Evolutionary conservation across 192 early-diverging fungal genomes (phyloP).

Genomic region (Backusella luteola): DNA sequence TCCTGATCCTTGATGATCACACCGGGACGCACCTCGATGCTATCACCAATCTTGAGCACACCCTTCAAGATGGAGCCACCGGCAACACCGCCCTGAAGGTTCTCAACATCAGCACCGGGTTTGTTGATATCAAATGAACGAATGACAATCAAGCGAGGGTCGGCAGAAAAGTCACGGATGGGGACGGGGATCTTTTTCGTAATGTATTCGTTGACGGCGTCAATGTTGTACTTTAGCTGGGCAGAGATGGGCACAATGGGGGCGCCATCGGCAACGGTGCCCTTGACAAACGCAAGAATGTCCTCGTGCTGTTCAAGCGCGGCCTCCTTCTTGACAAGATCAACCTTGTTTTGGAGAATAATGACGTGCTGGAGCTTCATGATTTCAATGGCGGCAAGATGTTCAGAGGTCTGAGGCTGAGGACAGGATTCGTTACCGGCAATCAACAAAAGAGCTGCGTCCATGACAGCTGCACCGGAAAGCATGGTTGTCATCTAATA

Average conservation of each 20-base stretch:
- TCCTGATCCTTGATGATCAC: constrained; percentile 86
- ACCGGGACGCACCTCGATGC: constrained; percentile 96
- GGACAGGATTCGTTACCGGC: constrained; percentile 98
- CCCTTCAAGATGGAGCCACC: constrained; percentile 96
- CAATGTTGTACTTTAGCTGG: constrained; percentile 98
- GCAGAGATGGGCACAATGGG: constrained; percentile 98
- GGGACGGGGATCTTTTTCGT: constrained; percentile 95
- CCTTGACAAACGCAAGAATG: constrained; percentile 92
- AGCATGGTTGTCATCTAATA: constrained; percentile 94
- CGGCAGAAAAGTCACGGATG: constrained; percentile 86
- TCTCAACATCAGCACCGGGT: constrained; percentile 90
- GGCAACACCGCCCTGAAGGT: constrained; percentile 96
- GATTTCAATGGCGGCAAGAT: constrained; percentile 98
- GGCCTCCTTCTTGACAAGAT: constrained; percentile 91
- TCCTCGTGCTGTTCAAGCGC: constrained; percentile 87
- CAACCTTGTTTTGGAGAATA: constrained; percentile 98
- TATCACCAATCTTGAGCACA: constrained; percentile 86
- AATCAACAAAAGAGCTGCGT: constrained; percentile 95
- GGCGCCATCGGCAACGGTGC: constrained; percentile 90
- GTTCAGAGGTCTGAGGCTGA: constrained; percentile 98
- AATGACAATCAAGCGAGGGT: constrained; percentile 95
- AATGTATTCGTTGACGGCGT: constrained; percentile 97
- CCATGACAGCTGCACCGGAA: constrained; percentile 98
- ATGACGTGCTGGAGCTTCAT: constrained; percentile 98
- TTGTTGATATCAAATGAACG: constrained; percentile 99